These are phyloP conservation scores for Fraxinus anomala DNA, from an alignment of 257 asterid species.

Conservation along the genomic window DNA sequence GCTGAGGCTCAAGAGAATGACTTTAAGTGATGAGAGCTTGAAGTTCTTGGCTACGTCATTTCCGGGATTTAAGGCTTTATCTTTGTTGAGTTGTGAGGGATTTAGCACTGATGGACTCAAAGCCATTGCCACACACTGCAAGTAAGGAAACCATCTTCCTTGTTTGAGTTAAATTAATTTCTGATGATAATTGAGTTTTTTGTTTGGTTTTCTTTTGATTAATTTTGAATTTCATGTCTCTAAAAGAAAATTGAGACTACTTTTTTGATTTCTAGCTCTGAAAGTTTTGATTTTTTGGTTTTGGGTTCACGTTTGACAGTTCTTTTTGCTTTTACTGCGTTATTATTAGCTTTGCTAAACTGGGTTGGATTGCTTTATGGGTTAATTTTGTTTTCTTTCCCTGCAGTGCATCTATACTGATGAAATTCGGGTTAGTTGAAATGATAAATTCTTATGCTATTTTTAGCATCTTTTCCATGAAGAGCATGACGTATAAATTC, in stretches of 20 bases:
- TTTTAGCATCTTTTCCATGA: constrained; percentile 3
- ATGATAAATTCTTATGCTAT: constrained; percentile 9
- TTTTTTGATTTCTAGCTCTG: background rate
- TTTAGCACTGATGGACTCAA: constrained; percentile 58
- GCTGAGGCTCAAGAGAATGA: constrained; percentile 67
- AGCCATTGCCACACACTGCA: constrained; percentile 53
- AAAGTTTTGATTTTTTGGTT: background rate
- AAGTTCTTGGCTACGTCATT: constrained; percentile 60
- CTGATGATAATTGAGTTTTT: background rate
- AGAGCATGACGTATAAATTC: constrained; percentile 7
- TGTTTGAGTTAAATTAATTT: background rate
- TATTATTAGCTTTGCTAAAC: background rate
- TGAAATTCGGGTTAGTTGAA: background rate
- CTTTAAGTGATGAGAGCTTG: constrained; percentile 59
- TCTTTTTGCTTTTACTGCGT: background rate
- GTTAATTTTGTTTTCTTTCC: background rate
- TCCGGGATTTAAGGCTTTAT: constrained; percentile 53
- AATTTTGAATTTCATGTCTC: background rate
- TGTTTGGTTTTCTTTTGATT: background rate
- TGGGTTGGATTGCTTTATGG: background rate
- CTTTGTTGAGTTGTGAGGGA: constrained; percentile 64
- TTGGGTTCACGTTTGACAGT: background rate
- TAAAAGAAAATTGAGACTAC: background rate
- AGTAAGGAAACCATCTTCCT: constrained; percentile 30
- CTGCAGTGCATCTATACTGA: background rate